Base-by-base conservation (phyloP, 306 rosid genomes). In the Cajanus cajan region DNA sequence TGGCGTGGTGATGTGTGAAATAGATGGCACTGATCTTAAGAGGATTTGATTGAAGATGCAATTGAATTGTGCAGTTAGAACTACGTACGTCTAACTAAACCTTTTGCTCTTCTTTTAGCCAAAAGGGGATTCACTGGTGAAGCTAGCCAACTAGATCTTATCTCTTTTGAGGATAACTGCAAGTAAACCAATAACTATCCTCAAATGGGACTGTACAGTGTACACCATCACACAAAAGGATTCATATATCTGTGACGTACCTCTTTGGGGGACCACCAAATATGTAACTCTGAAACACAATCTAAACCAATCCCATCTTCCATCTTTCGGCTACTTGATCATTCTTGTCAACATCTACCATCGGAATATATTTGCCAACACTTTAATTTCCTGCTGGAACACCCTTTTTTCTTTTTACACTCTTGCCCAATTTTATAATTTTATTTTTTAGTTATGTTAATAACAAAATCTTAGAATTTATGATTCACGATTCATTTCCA, bases 241-340 rank as follows among this genome's bases (percentile, higher is more conserved):
- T 74, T 74, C 73, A 51, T 65, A 76, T 67, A 79, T 73, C 65
- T 68, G 7, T 48, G 51, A 63, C 84, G 86, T 87, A 66, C 89
- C 78, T 10, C 45, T 40, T 44, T 34, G 15, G 48, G 86, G 92
- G 89, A 59, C 96, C 90, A 78, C 85, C 77, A 68, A 44, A 83
- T 86, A 68, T 75, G 64, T 31, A 19, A 22, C 74, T 68, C 82
- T 77, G 80, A 72, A 67, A 80, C 86, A 76, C 78, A 77, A 80
- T 71, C 78, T 68, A 68, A 77, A 59, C 54, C 82, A 34, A 65
- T 58, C 66, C 72, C 16, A 36, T 79, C 51, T 47, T 44, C 7
- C 0, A 45, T 45, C 31, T 51, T 73, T 65, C 12, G 4, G 15
- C 62, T 80, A 1, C 25, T 41, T 22, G 22, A 25, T 24, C 74